phyloP scores from a whole-genome alignment of 2,329 filamentous ascomycete species.

The Lasiodiplodia gonubiensis region DNA sequence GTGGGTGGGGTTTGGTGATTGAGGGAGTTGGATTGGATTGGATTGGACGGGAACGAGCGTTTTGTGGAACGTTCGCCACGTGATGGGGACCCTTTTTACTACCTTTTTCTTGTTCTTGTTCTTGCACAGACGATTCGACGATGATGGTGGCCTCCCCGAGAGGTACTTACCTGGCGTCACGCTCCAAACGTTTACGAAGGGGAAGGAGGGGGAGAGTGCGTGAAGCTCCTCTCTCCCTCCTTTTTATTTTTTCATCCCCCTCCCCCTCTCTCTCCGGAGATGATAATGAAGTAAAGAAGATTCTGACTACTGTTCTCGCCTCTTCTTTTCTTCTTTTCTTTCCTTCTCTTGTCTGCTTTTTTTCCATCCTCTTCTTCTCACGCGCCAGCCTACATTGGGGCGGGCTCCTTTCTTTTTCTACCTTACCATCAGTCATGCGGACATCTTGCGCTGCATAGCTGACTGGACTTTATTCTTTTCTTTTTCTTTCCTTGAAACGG shows the following conservation, averaged over 20 bases:
- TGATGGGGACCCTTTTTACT: not conserved
- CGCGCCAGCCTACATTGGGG: not conserved
- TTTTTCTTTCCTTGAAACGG: not conserved
- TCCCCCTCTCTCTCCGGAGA: not conserved
- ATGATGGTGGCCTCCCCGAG: not conserved
- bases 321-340: not conserved
- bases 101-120: not conserved
- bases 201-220: not conserved
- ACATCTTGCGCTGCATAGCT: not conserved
- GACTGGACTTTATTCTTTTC: not conserved
- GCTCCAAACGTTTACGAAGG: not conserved
- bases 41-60: not conserved
- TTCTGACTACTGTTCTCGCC: not conserved
- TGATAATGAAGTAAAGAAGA: conserved; percentile 1
- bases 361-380: not conserved
- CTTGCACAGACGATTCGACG: not conserved
- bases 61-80: too few species aligned
- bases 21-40: not conserved
- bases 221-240: not conserved
- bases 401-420: not conserved
- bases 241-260: not conserved
- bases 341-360: not conserved
- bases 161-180: not conserved
- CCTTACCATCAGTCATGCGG: not conserved
- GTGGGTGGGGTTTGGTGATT: not conserved